Evolutionary conservation across 2,329 filamentous ascomycete genomes (phyloP), one percentile per base, ranked within the genome.

Genomic region (Epichloe bromicola): DNA sequence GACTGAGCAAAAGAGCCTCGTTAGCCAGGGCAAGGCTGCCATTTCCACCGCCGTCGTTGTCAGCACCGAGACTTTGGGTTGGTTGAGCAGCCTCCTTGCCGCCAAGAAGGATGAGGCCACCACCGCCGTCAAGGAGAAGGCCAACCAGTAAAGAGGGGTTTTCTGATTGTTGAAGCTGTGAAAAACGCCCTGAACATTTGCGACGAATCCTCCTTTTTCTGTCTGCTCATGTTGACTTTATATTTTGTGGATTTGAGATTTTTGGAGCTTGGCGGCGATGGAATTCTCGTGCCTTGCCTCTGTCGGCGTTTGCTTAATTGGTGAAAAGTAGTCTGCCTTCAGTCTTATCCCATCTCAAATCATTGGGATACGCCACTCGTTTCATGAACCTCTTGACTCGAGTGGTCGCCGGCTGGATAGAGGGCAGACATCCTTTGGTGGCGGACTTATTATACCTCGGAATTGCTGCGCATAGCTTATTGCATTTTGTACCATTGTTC

Each of bases 1-100:
- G 70, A 74, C 74, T 40, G 78, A 80, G 44, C 78, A 79, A 55
- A 76, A 83, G 34, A 80, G 81, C 44, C 63, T 84, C 37, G 70
- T 88, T n/a, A 77, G 80, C 3, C 76, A 78, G 54, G 78, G 82
- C 61, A 88, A 86, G 74, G 86, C 86, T 11, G 69, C 80, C 14
- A 71, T 88, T 56, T 78, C 77, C 48, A 87, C 85, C 14, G 76
- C 78, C 23, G 70, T 88, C 46, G 74, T 86, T 46, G 72, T 89
- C 47, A 79, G 79, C 46, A 76, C 75, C 57, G 83, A 88, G 66
- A 76, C 79, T 1, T 66, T 86, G 49, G 70, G 69, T 50, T 85
- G 78, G 74, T 60, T 85, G 56, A 75, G 76, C 62, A 70, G 70
- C 49, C 75, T 80, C 58, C 62, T 88, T 46, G 71, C 75, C 53